These are phyloP conservation scores for Boechera divaricarpa DNA, from an alignment of 345 rosid genomes.

Conservation along the genomic window DNA sequence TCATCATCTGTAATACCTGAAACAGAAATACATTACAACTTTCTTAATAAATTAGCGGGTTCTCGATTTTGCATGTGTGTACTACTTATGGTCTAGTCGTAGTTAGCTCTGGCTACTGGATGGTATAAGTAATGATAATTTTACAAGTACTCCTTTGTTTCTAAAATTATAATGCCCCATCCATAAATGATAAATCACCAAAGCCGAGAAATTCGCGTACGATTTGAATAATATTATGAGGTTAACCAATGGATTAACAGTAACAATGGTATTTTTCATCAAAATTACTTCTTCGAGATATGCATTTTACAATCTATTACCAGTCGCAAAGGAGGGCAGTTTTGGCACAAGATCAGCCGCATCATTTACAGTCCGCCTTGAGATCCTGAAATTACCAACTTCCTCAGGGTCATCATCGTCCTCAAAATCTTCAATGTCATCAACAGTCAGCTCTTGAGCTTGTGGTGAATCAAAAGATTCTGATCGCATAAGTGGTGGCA, in stretches of 20 bases:
- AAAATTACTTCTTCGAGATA: background rate
- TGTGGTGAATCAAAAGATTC: conserved; percentile 74
- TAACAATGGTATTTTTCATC: background rate
- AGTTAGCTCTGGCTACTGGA: conserved; percentile 16
- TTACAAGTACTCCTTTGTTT: background rate
- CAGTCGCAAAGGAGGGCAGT: conserved; percentile 85
- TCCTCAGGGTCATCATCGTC: conserved; percentile 74
- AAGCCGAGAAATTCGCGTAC: background rate
- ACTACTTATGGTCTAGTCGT: conserved; percentile 10
- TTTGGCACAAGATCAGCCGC: conserved; percentile 75
- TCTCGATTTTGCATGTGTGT: conserved; percentile 3
- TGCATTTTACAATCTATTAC: conserved; percentile 48
- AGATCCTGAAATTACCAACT: conserved; percentile 67
- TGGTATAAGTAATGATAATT: conserved; percentile 2
- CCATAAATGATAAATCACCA: conserved; percentile 12
- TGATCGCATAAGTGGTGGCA: conserved; percentile 60
- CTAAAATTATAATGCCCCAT: conserved; percentile 1
- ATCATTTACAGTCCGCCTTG: conserved; percentile 72
- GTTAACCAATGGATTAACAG: conserved; percentile 8
- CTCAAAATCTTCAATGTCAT: conserved; percentile 98
- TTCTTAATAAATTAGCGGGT: conserved; percentile 7
- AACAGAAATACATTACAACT: conserved; percentile 23
- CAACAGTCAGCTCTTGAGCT: conserved; percentile 87
- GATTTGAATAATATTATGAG: background rate
- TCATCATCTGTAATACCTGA: conserved; percentile 92